phyloP scores from a whole-genome alignment of 2,329 filamentous ascomycete genomes.

The Colletotrichum sojae region DNA sequence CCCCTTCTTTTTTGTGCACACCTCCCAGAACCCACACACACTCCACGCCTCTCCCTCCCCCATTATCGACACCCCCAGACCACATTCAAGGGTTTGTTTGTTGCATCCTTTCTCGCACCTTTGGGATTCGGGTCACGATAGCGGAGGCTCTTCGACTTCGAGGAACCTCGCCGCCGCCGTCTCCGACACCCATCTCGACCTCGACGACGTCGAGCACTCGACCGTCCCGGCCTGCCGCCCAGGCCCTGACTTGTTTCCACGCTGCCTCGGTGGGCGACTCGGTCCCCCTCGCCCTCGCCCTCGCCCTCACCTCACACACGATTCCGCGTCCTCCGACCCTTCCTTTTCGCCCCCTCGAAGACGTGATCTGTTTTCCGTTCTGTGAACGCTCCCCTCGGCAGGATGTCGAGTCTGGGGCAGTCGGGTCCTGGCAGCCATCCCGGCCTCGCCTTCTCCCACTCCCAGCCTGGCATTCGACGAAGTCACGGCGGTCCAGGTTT shows the following conservation, averaged over 20 bases:
- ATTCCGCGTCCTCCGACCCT: neutral
- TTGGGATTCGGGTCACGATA: slow-evolving; percentile 38
- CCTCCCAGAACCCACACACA: slow-evolving; percentile 48
- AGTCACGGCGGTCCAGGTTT: slow-evolving; percentile 52
- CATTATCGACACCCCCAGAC: slow-evolving; percentile 59
- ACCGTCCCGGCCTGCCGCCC: slow-evolving; percentile 5
- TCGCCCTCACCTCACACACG: slow-evolving; percentile 12
- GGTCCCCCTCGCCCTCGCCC: slow-evolving; percentile 12
- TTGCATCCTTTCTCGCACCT: slow-evolving; percentile 41
- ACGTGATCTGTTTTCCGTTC: slow-evolving; percentile 1
- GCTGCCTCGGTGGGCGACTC: slow-evolving; percentile 26
- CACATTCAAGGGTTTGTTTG: slow-evolving; percentile 43
- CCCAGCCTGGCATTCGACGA: slow-evolving; percentile 65
- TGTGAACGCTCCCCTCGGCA: slow-evolving; percentile 35
- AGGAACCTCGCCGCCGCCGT: slow-evolving; percentile 22
- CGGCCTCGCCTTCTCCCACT: slow-evolving; percentile 67
- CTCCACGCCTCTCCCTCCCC: slow-evolving; percentile 57
- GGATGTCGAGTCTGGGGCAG: slow-evolving; percentile 65
- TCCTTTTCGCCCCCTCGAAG: slow-evolving; percentile 3
- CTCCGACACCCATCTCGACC: slow-evolving; percentile 14
- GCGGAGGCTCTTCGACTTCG: slow-evolving; percentile 37
- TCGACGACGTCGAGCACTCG: neutral
- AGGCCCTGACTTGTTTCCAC: neutral
- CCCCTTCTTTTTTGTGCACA: slow-evolving; percentile 46
- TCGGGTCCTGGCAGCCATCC: slow-evolving; percentile 66